Evolutionary conservation across 371 early-diverging fungal species (phyloP), one percentile per base, ranked within the genome.

Genomic region (Mucor lusitanicus): DNA sequence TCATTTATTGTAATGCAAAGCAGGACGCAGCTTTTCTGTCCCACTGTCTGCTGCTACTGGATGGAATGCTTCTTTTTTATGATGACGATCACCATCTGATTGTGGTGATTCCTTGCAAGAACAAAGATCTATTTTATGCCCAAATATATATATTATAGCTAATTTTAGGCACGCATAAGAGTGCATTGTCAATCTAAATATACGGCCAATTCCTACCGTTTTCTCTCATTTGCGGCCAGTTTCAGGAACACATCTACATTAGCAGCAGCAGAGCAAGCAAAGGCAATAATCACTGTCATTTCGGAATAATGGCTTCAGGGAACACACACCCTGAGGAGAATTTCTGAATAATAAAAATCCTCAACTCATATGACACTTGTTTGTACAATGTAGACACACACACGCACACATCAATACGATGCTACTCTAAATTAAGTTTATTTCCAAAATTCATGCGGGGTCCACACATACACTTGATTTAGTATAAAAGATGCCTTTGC

Each of bases 241-340:
- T 30, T 30, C 6, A 30, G 2, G 30, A 30, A 15, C 5, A 17
- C n/a, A 17, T 42, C 42, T 42, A 42, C 42, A 42, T 17, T 17
- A n/a, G n/a, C n/a, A 17, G 15, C 17, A 35, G 35, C 35, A 35
- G 1, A 35, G 9, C 35, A 35, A 35, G 6, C 35, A 3, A 15
- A 40, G 35, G 9, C 32, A 17, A 35, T n/a, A 57, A 3, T 6
- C 21, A 61, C 61, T 62, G 62, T 62, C 62, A 62, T 50, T 62
- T 62, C 62, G 62, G 62, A 62, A 62, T 53, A 37, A 50, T 62
- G 50, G 50, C 33, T 62, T 33, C 33, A 30, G 50, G 61, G 53
- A 50, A 53, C 62, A 61, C 62, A 61, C 53, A 32, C 32, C 46
- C 46, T 46, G 17, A 61, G 62, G 62, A 62, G 62, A 62, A 62